Evolutionary conservation across 2,329 filamentous ascomycete species (phyloP), one percentile per base, ranked within the genome.

Genomic region (Aspergillus fumigatus): DNA sequence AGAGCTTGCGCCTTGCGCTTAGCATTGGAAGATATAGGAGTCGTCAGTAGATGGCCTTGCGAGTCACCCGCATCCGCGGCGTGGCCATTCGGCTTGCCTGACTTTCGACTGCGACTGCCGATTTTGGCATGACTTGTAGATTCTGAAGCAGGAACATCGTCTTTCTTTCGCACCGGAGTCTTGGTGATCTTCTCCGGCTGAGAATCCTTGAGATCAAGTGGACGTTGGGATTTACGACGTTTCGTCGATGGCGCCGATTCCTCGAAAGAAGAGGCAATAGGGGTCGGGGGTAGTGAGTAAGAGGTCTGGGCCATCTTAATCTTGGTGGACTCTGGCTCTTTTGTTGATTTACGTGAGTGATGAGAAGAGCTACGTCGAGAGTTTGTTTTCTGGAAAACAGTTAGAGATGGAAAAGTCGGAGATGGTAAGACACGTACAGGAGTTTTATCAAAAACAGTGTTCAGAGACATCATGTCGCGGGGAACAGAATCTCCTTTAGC

Each of bases 221-320:
- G 56, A 8, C 58, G 58, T 29, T 58, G 61, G 21, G 62, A 65
- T 29, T 56, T 62, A 40, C 60, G 61, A 17, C 62, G 62, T 49
- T 65, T 65, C n/a, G 57, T 52, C 19, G 63, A 62, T 11, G 59
- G 49, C 14, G 59, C 25, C n/a, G 60, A 29, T 17, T 67, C 65
- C 41, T 65, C 64, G 38, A 67, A 67, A 9, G 62, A 59, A 11
- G 65, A 58, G 21, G 55, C 58, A 25, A 65, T 48, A 27, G 63
- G 63, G 5, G 63, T 65, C 14, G 62, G 52, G 17, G 65, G 61
- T 1, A 67, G 55, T 54, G 65, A 67, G 45, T 59, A 61, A 38
- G 64, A 63, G 4, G 62, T 57, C 38, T 62, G 62, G 43, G 65
- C 59, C 19, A 56, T 45, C 26, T 58, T 57, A 4, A 54, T 52